These are phyloP conservation scores for Flaveria ramosissima DNA, from an alignment of 129 eudicot genomes.

Conservation along the genomic window DNA sequence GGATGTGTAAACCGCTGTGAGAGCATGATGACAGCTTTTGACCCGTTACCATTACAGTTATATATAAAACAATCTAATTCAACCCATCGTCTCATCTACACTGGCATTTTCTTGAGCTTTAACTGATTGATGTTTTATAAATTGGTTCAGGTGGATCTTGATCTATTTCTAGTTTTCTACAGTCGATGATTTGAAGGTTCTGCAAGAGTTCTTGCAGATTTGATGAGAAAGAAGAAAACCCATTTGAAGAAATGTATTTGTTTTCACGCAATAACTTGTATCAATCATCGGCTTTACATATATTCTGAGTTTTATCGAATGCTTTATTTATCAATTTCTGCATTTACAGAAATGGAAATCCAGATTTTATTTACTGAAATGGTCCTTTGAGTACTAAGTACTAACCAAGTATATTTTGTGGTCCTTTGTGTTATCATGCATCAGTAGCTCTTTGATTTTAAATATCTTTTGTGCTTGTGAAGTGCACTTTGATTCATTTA, in stretches of 20 bases:
- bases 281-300: neutral
- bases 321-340: neutral
- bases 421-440: neutral
- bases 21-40: neutral
- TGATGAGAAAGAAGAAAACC: conserved; percentile 5
- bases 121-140: neutral
- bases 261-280: neutral
- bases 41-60: neutral
- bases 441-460: neutral
- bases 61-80: neutral
- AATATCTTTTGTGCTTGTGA: too few species aligned
- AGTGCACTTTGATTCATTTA: too few species aligned
- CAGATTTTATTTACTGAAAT: neutral
- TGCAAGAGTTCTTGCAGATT: conserved; percentile 10
- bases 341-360: neutral
- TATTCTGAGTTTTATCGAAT: neutral
- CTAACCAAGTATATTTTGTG: neutral
- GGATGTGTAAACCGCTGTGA: neutral
- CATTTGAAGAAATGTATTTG: conserved; percentile 13
- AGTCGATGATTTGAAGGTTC: neutral
- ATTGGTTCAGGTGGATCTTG: neutral
- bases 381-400: neutral
- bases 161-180: neutral
- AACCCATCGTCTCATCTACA: neutral
- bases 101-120: neutral